Evolutionary conservation across 805 yeast species (phyloP), one percentile per base, ranked within the genome.

Genomic region (Zygosaccharomyces rouxii): DNA sequence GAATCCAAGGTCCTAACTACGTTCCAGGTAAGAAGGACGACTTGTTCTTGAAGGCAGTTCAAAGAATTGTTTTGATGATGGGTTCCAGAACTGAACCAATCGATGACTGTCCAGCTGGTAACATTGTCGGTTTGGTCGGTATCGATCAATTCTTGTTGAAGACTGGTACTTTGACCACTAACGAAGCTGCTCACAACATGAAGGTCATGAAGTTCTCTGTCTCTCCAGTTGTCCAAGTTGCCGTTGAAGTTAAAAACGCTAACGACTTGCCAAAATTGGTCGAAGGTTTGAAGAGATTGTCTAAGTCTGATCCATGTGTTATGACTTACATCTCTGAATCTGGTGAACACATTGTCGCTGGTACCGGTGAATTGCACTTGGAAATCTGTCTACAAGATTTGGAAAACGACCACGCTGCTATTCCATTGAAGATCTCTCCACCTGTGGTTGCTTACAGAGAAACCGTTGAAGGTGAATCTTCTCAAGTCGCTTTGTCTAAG

Each of bases 1-100:
- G 99, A 82, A 92, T 92, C 72, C 99, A 92, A 83, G 99, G 99
- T 79, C 98, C 98, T 75, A 92, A 92, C 96, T 92, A 89, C 80
- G 82, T 82, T 68, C 97, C 96, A 75, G 99, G 99, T 76, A 87
- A 84, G 83, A 92, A 94, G 85, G 96, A 89, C 53, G 99, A 92
- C 71, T 81, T 92, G 69, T 94, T 92, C 89, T 62, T 92, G 72
- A 92, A 92, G 86, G 86, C 97, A 67, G 80, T 92, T 71, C 99
- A 92, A 83, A 92, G 99, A 84, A 94, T 96, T 68, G 99, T 92
- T 69, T 82, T 92, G 73, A 92, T 92, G 99, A 92, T 92, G 99
- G 99, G 99, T 75, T 88, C 97, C 80, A 76, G 79, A 75, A 95
- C 88, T 70, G 99, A 92, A 83, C 89, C 92, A 72, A 92, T 92